phyloP scores from a whole-genome alignment of 225 moss, liverwort and hornwort genomes.

The Climacium dendroides region DNA sequence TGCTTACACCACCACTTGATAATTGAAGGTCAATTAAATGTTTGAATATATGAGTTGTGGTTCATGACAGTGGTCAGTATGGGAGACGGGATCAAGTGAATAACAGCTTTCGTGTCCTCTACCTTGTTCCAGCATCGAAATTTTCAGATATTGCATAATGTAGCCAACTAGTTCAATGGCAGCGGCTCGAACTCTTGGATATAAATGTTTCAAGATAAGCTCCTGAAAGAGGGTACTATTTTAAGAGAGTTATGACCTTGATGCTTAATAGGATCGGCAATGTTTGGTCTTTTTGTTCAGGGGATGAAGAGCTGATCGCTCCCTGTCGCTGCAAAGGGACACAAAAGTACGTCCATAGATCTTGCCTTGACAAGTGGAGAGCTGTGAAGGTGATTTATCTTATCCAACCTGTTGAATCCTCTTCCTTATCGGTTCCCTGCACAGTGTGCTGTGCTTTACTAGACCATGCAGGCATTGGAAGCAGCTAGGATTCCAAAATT shows the following conservation, averaged over 20 bases:
- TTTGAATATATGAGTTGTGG: not conserved
- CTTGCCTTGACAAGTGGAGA: constrained; percentile 87
- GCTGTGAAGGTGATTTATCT: constrained; percentile 56
- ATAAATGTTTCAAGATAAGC: not conserved
- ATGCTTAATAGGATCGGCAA: not conserved
- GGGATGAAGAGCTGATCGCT: constrained; percentile 70
- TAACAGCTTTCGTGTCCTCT: not conserved
- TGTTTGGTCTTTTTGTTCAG: constrained; percentile 18
- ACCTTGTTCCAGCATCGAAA: not conserved
- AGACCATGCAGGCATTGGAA: not conserved
- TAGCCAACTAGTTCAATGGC: not conserved
- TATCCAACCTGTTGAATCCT: not conserved
- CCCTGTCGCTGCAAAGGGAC: constrained; percentile 85
- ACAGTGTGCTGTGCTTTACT: not conserved
- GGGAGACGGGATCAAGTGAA: not conserved
- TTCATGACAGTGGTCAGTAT: not conserved
- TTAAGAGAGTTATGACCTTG: not conserved
- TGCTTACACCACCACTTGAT: not conserved
- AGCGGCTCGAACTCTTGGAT: not conserved
- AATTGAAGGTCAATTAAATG: not conserved
- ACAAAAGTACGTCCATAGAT: constrained; percentile 78
- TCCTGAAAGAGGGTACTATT: not conserved
- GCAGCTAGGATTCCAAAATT: not conserved
- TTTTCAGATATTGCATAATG: not conserved
- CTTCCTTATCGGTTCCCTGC: not conserved